A percentile compares a stretch with the other conserved stretches of the same genome.
These are phyloP conservation scores for Eruca vesicaria DNA, from an alignment of 441 rosid genomes.

Conservation along the genomic window DNA sequence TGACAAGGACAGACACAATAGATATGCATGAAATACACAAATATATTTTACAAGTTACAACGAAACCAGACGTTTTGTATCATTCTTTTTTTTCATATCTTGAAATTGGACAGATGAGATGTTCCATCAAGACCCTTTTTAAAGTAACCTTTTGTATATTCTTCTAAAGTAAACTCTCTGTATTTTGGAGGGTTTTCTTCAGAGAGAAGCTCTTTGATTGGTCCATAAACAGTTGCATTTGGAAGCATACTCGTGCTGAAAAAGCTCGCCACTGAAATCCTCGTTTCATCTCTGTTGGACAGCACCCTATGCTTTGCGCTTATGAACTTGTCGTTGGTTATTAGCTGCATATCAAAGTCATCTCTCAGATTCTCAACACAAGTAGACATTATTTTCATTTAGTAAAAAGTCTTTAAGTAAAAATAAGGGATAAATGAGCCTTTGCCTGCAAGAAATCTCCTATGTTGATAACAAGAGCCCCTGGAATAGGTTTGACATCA, in stretches of 20 bases:
- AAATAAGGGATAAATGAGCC: neutral
- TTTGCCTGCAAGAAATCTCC: conserved; percentile 35
- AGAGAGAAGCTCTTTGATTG: conserved; percentile 55
- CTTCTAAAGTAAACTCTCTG: conserved; percentile 40
- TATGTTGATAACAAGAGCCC: conserved; percentile 29
- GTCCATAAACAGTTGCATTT: conserved; percentile 39
- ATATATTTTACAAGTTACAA: neutral
- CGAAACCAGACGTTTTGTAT: neutral
- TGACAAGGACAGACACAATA: neutral
- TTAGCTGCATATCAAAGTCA: conserved; percentile 37
- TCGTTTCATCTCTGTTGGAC: conserved; percentile 39
- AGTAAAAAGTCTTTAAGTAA: too few species aligned
- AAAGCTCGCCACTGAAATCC: conserved; percentile 59
- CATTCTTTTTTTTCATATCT: neutral
- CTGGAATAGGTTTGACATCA: conserved; percentile 19
- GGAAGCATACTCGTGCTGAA: conserved; percentile 29
- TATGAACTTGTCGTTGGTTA: conserved; percentile 50
- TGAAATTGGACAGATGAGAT: conserved; percentile 33
- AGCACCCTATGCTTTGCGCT: conserved; percentile 61
- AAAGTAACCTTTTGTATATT: conserved; percentile 28
- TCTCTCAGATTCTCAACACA: conserved; percentile 10
- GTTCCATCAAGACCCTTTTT: conserved; percentile 50
- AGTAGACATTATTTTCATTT: too few species aligned
- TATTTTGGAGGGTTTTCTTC: conserved; percentile 55
- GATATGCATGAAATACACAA: neutral